Evolutionary conservation across 2,329 filamentous ascomycete genomes (phyloP).

Genomic region (Fusarium proliferatum): DNA sequence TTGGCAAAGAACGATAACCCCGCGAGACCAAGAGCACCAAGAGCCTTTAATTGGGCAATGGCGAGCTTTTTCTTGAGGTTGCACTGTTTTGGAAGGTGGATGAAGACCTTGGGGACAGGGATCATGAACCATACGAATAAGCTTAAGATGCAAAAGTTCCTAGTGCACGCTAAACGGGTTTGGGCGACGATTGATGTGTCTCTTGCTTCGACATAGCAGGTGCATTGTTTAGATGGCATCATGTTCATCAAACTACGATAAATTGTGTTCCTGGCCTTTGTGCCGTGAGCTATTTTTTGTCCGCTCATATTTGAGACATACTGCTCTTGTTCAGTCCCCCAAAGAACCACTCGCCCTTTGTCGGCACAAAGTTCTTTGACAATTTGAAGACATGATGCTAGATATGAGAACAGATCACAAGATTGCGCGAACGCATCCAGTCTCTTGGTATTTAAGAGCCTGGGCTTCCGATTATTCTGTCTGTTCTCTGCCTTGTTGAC

Average conservation of each 20-base stretch:
- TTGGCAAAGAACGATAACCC: neutral
- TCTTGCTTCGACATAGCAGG: neutral
- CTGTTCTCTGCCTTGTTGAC: neutral
- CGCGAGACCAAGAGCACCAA: neutral
- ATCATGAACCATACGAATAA: constrained; percentile 31
- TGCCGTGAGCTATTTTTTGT: neutral
- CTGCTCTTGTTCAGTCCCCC: neutral
- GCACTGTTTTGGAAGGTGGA: constrained; percentile 30
- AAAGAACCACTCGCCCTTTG: neutral
- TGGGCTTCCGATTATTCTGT: fast-evolving
- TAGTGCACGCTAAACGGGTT: neutral
- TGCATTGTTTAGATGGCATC: too few species aligned
- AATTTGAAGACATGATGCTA: neutral
- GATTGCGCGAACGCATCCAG: too few species aligned
- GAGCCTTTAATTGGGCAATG: neutral
- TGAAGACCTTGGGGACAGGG: constrained; percentile 15
- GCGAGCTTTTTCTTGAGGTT: neutral
- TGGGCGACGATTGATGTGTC: neutral
- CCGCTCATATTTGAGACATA: fast-evolving
- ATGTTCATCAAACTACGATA: neutral
- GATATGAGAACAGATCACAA: neutral
- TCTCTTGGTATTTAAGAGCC: neutral
- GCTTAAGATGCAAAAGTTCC: constrained; percentile 38
- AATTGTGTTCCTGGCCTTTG: too few species aligned
- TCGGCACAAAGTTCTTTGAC: neutral